Conservation (phyloP, 169 alveolate genomes). For the Plasmodium sp. region DNA sequence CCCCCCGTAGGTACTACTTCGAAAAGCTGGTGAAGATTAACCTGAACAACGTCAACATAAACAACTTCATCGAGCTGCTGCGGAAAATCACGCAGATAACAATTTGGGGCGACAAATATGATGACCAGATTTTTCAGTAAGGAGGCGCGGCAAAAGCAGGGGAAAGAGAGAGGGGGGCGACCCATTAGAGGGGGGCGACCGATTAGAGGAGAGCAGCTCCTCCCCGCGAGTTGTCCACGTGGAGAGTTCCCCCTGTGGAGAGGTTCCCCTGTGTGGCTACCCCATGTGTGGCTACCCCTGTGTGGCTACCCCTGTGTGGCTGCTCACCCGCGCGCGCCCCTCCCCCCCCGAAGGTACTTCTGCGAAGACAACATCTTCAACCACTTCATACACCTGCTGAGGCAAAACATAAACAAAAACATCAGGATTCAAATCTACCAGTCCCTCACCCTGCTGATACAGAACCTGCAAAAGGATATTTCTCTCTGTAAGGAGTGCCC, state of each 20-base stretch:
- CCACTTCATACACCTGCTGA: conserved; percentile 45
- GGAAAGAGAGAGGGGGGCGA: not conserved
- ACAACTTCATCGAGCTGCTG: conserved; percentile 50
- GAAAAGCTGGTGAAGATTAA: conserved; percentile 58
- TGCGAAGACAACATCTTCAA: conserved; percentile 60
- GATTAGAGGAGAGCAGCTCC: not conserved
- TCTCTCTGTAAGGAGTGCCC: conserved; percentile 21
- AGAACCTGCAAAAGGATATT: conserved; percentile 47
- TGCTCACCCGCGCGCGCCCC: not conserved
- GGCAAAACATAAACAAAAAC: conserved; percentile 39
- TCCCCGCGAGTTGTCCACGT: not conserved
- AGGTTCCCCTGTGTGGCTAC: too few relatives aligned
- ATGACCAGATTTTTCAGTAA: conserved; percentile 69
- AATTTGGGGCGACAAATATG: conserved; percentile 73
- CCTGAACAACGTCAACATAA: conserved; percentile 45
- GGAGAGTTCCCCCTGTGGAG: not conserved
- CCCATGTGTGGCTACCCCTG: not conserved
- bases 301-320: not conserved
- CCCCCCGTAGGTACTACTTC: conserved; percentile 26
- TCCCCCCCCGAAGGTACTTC: conserved; percentile 21
- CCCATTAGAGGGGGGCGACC: not conserved
- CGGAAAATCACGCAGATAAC: conserved; percentile 66
- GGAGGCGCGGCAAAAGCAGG: not conserved
- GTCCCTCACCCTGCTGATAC: conserved; percentile 42
- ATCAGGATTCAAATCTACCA: conserved; percentile 50